Evolutionary conservation across 2,329 filamentous ascomycete species (phyloP).

Genomic region (Ophiognomonia clavigignenti-juglandacearum): DNA sequence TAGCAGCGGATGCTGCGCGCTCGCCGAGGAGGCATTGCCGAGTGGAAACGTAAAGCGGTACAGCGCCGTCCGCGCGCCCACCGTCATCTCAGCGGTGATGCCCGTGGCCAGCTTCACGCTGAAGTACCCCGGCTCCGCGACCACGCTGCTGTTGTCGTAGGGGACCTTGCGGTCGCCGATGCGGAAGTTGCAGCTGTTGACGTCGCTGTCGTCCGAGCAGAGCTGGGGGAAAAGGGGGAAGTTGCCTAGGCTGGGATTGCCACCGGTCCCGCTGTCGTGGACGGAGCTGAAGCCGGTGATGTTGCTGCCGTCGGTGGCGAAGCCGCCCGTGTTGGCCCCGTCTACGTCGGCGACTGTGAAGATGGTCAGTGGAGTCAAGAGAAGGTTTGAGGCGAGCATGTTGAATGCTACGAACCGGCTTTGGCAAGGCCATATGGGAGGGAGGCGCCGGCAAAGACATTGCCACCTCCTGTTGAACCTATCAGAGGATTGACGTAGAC

Average conservation of each 20-base stretch:
- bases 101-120: constrained; percentile 48
- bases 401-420: too few species aligned
- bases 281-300: constrained; percentile 47
- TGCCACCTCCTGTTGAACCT: constrained; percentile 50
- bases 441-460: constrained; percentile 53
- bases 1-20: constrained; percentile 42
- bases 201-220: constrained; percentile 35
- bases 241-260: constrained; percentile 40
- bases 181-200: constrained; percentile 53
- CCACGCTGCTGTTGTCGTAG: constrained; percentile 36
- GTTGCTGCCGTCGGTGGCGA: constrained; percentile 39
- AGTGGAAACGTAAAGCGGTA: constrained; percentile 55
- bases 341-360: constrained; percentile 50
- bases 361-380: too few species aligned
- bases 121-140: constrained; percentile 53
- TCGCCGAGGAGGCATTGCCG: constrained; percentile 21
- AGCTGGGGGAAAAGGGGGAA: constrained; percentile 41
- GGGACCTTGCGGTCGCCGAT: constrained; percentile 38
- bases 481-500: constrained; percentile 42
- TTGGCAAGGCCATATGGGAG: constrained; percentile 53
- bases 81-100: constrained; percentile 54
- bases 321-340: constrained; percentile 39
- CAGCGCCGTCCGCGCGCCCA: constrained; percentile 56
- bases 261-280: constrained; percentile 41
- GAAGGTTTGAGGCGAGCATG: too few species aligned